Conservation (phyloP, 371 early-diverging fungal genomes). For the Chytridium lagenaria region DNA sequence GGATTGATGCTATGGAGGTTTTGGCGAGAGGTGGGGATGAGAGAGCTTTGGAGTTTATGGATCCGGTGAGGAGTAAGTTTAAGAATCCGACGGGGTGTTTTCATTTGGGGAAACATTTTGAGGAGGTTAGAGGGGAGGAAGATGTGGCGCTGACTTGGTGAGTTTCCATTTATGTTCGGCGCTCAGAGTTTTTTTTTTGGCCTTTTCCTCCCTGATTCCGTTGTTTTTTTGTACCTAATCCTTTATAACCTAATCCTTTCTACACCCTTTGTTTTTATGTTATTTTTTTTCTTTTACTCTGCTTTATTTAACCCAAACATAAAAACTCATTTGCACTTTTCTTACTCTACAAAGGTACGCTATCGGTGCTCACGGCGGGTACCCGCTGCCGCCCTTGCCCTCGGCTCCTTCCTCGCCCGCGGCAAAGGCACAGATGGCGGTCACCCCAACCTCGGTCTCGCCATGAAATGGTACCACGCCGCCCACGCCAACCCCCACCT, state of each 20-base stretch:
- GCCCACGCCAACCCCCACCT: slow-evolving; percentile 14
- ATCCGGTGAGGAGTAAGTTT: slow-evolving; percentile 9
- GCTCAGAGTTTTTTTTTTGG: neutral
- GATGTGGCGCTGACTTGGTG: slow-evolving; percentile 8
- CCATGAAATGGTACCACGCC: slow-evolving; percentile 18
- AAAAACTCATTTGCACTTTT: neutral
- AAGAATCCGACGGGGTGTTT: slow-evolving; percentile 6
- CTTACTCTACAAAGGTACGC: neutral
- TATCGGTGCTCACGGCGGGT: slow-evolving; percentile 6
- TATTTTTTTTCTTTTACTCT: neutral
- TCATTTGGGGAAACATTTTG: slow-evolving; percentile 6
- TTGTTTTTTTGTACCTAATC: too few species aligned
- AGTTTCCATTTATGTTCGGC: neutral
- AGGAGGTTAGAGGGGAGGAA: slow-evolving; percentile 11
- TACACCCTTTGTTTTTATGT: neutral
- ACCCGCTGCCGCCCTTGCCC: neutral
- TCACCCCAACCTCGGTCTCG: slow-evolving; percentile 10
- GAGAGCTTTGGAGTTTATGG: slow-evolving; percentile 15
- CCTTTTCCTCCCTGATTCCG: neutral
- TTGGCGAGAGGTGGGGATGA: neutral
- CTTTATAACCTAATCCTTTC: neutral
- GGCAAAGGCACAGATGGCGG: neutral
- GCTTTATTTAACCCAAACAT: neutral
- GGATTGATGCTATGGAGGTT: slow-evolving; percentile 1
- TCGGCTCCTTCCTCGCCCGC: slow-evolving; percentile 10